phyloP scores from a whole-genome alignment of 805 yeast genomes.

The Metschnikowia rubicola region DNA sequence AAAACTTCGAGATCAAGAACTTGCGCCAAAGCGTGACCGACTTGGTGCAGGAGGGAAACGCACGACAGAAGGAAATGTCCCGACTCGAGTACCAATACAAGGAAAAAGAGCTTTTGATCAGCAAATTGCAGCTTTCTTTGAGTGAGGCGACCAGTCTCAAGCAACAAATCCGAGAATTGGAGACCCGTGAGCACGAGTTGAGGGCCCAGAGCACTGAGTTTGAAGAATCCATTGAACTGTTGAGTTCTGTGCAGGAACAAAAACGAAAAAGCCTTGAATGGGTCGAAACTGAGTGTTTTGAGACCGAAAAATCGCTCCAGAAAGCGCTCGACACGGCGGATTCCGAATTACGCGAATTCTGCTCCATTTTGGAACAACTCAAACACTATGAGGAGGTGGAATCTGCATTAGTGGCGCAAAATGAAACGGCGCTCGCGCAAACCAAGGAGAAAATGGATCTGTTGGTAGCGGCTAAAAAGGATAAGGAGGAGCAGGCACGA shows the following conservation, averaged over 20 bases:
- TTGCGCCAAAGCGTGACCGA: constrained; percentile 33
- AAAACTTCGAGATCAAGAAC: constrained; percentile 36
- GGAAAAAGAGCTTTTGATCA: constrained; percentile 50
- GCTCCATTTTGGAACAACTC: constrained; percentile 8
- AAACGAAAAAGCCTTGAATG: constrained; percentile 5
- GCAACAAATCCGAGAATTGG: constrained; percentile 35
- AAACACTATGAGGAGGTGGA: constrained; percentile 23
- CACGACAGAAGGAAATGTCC: constrained; percentile 39
- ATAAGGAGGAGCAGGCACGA: constrained; percentile 23
- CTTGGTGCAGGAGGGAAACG: constrained; percentile 42
- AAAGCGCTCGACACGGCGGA: not conserved
- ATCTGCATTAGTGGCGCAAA: constrained; percentile 22
- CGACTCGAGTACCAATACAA: constrained; percentile 49
- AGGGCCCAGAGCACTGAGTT: constrained; percentile 11
- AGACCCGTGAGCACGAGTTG: constrained; percentile 16
- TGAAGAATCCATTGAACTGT: constrained; percentile 2
- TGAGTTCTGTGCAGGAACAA: constrained; percentile 3
- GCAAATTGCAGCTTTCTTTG: constrained; percentile 50
- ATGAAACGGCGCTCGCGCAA: constrained; percentile 6
- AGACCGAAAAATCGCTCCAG: not conserved
- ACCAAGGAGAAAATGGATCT: constrained; percentile 1
- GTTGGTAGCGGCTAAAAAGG: constrained; percentile 12
- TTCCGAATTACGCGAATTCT: constrained; percentile 1
- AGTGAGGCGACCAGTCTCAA: constrained; percentile 44
- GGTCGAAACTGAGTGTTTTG: constrained; percentile 1